These are phyloP conservation scores for Gleditsia sinensis DNA, from an alignment of 306 rosid species.

Conservation along the genomic window DNA sequence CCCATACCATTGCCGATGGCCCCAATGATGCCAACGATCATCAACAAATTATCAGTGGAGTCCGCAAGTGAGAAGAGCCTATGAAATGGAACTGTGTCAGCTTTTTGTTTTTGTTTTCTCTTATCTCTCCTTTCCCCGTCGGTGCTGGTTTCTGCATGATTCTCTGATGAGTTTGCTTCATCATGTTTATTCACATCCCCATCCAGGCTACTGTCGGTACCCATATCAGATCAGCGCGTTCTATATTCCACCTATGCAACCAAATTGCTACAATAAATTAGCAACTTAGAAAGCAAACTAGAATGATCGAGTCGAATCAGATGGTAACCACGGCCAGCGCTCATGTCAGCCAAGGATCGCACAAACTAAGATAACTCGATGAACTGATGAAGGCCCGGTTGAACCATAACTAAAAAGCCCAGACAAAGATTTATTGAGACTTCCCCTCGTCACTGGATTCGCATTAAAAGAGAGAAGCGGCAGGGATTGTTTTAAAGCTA, in stretches of 20 bases:
- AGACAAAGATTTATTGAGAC: too few species aligned
- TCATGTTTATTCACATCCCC: conserved; percentile 22
- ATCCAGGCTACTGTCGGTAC: conserved; percentile 32
- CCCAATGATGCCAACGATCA: conserved; percentile 45
- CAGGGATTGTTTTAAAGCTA: conserved; percentile 31
- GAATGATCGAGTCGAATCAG: not conserved
- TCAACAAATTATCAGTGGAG: conserved; percentile 45
- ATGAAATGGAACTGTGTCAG: conserved; percentile 48
- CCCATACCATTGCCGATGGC: conserved; percentile 48
- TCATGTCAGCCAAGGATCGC: not conserved
- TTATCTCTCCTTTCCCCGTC: conserved; percentile 26
- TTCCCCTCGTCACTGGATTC: too few species aligned
- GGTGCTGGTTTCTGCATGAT: conserved; percentile 22
- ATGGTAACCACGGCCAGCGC: not conserved
- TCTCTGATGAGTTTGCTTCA: conserved; percentile 30
- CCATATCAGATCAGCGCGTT: conserved; percentile 40
- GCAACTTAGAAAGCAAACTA: conserved; percentile 17
- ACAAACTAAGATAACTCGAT: not conserved
- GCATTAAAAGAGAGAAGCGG: not conserved
- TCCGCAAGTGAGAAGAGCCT: conserved; percentile 77
- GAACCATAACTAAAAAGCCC: not conserved
- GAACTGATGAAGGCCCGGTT: not conserved
- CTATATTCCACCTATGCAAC: conserved; percentile 26
- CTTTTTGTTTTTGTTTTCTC: conserved; percentile 36
- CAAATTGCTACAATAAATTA: not conserved